These are phyloP conservation scores for Casuarina equisetifolia DNA, from an alignment of 306 rosid species.

Conservation along the genomic window DNA sequence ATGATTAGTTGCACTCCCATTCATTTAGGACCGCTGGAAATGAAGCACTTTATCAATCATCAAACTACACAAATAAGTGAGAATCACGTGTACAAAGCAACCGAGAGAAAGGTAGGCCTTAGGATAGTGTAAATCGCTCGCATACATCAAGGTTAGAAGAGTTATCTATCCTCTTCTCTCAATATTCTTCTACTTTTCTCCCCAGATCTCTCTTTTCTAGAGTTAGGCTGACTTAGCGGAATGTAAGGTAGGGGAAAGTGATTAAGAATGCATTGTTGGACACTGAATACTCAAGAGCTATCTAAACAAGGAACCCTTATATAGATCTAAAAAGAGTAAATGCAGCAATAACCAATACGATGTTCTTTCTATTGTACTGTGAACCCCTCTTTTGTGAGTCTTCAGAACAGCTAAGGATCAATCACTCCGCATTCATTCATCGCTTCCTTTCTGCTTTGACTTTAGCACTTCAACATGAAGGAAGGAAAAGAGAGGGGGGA, in stretches of 20 bases:
- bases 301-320: neutral
- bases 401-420: neutral
- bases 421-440: neutral
- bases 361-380: too few relatives aligned
- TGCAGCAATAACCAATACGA: neutral
- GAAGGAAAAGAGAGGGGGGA: too few relatives aligned
- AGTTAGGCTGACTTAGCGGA: neutral
- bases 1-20: neutral
- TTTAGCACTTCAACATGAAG: neutral
- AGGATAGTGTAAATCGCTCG: neutral
- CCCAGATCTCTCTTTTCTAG: neutral
- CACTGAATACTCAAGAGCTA: neutral
- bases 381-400: too few relatives aligned
- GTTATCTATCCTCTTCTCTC: neutral
- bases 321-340: neutral
- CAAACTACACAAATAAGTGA: neutral
- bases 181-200: neutral
- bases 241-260: neutral
- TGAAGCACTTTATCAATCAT: neutral
- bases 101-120: neutral
- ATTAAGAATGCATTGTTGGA: neutral
- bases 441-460: neutral
- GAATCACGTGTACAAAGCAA: neutral
- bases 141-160: neutral
- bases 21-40: neutral